Base-by-base conservation (phyloP, 768 basidiomycete genomes). In the Symmetrospora coprosmae region DNA sequence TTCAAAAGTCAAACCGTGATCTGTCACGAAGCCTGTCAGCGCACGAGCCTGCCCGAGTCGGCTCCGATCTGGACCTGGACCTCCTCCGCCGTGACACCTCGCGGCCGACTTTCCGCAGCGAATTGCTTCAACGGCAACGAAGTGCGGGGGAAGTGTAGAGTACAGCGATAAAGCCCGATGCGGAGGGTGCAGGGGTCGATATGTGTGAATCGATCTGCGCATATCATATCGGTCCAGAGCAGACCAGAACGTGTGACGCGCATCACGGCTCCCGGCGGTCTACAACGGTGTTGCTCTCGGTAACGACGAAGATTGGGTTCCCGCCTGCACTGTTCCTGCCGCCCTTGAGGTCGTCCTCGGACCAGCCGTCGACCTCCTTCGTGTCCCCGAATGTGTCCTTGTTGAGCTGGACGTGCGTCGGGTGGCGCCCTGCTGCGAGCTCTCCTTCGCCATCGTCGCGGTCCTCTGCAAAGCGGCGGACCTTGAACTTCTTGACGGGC, bases 261-360 rank as follows among this genome's bases (percentile, higher is more conserved):
- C 11, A 11, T 27, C 33, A 5, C 27, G n/a, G 47, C 27, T 4
- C 25, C 21, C 38, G 49, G 23, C 23, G 17, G 46, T 58, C 55
- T 6, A 58, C 41, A 5, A 25, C 43, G 46, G 55, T 58, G 19
- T 46, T 31, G 6, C 39, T n/a, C 34, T 58, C 55, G 19, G 55
- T 58, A 4, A 58, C 21, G 19, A 58, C 37, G 27, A 30, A 46
- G 9, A 58, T n/a, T n/a, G n/a, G n/a, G n/a, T n/a, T n/a, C n/a
- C 55, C 8, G 41, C 55, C 2, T 21, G 55, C 8, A 58, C n/a
- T 17, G 41, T 38, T 25, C 35, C n/a, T n/a, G n/a, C n/a, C n/a
- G n/a, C n/a, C n/a, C n/a, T n/a, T n/a, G n/a, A n/a, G 21, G 30
- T 43, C 28, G 11, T 41, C 55, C 23, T 58, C 55, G 25, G 38